phyloP scores from a whole-genome alignment of 305 asterid genomes.

The Andrographis paniculata region DNA sequence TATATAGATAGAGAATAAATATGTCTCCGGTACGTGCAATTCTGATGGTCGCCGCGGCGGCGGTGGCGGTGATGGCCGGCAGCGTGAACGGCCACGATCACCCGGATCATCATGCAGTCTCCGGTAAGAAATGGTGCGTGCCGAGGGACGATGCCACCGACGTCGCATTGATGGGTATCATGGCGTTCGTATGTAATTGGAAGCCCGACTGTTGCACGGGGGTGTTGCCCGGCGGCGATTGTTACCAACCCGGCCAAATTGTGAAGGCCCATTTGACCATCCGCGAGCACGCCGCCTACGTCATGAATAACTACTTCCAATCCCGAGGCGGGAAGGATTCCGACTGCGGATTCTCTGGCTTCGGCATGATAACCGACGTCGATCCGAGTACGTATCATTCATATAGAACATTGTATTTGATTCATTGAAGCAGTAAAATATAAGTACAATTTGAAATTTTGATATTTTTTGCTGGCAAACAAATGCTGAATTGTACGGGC shows the following conservation, averaged over 20 bases:
- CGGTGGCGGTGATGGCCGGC: too few species aligned
- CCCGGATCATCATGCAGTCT: too few species aligned
- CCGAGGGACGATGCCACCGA: constrained; percentile 33
- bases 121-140: constrained; percentile 51
- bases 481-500: too few species aligned
- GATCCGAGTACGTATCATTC: background rate
- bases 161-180: background rate
- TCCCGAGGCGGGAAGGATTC: background rate
- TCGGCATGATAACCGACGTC: background rate
- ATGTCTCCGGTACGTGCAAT: too few species aligned
- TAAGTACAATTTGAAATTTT: too few species aligned
- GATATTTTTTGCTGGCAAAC: too few species aligned
- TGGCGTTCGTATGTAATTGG: background rate
- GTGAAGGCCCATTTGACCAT: background rate
- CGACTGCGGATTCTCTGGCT: background rate
- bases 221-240: background rate
- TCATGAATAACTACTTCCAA: background rate
- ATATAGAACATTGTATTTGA: background rate
- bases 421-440: too few species aligned
- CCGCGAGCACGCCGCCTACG: background rate
- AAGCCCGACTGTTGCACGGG: background rate
- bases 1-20: too few species aligned
- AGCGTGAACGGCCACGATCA: too few species aligned
- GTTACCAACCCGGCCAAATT: background rate
- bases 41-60: too few species aligned